Base-by-base conservation (phyloP, 129 eudicot species). In the Daucus carota region DNA sequence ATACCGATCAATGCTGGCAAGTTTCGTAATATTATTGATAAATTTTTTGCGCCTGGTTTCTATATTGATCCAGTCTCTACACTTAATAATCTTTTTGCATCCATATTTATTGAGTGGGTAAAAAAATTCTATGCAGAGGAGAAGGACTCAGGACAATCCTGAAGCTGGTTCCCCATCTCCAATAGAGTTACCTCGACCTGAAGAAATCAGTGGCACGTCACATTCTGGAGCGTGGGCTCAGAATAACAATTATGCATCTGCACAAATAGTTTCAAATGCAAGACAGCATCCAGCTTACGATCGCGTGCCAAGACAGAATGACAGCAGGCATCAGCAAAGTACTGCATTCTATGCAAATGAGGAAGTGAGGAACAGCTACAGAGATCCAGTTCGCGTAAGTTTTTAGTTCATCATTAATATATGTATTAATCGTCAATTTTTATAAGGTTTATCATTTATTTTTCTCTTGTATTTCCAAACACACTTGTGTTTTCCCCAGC, bases 211-310 rank as follows among this genome's bases (percentile, higher is more conserved):
- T 40, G 81, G 83, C 76, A 93, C 86, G n/a, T 86, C 98, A 31
- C 96, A 91, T 89, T 91, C 97, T 28, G 97, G 98, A 70, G 93
- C 96, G 17, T 83, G 89, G 86, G 90, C 81, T 74, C 87, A 88
- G 95, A 79, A 88, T 78, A 96, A 90, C 26, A 92, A 79, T 65
- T 73, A 87, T 16, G 81, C 85, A 59, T 52, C 80, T 80, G 74
- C 88, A 45, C 92, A 86, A 28, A 88, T 83, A n/a, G 88, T 38
- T 75, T 87, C 98, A 13, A 86, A 89, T 77, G 73, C 84, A 36
- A 81, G 85, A 3, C 62, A 87, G 73, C 75, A 96, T 75, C 96
- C 97, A 4, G 98, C 93, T 90, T 90, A 92, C 28, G 81, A 78
- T 73, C 81, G 85, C 8, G 80, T 44, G 77, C n/a, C 32, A 52